A percentile compares a stretch with the other conserved stretches of the same genome.
phyloP scores from a whole-genome alignment of 768 basidiomycete species.

The Inosperma sp. region DNA sequence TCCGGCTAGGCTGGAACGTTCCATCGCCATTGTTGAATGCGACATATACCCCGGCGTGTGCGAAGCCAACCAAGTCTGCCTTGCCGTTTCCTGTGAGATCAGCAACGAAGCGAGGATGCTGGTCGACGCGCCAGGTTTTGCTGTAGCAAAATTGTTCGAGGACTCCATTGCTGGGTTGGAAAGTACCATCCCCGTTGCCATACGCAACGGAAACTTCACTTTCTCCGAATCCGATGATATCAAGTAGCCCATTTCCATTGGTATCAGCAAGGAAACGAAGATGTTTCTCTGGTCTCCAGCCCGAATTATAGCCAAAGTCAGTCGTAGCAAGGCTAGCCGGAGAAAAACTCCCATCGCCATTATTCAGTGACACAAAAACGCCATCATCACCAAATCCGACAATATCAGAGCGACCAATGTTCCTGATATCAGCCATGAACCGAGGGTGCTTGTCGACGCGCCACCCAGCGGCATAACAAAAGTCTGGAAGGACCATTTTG shows the following conservation, averaged over 20 bases:
- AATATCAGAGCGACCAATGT: slow-evolving; percentile 4
- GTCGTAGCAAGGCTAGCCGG: neutral
- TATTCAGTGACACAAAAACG: slow-evolving; percentile 1
- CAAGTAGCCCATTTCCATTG: slow-evolving; percentile 7
- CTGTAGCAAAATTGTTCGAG: neutral
- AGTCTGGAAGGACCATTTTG: slow-evolving; percentile 2
- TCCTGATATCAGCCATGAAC: slow-evolving; percentile 4
- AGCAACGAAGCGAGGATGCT: slow-evolving; percentile 7
- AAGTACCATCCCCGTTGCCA: slow-evolving; percentile 3
- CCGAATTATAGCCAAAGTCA: slow-evolving; percentile 6
- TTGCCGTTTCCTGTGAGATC: slow-evolving; percentile 1
- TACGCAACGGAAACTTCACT: neutral
- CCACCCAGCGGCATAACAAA: slow-evolving; percentile 4
- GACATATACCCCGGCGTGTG: neutral
- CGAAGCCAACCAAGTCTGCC: slow-evolving; percentile 6
- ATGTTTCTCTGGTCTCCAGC: slow-evolving; percentile 5
- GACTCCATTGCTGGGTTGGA: neutral
- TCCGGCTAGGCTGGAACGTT: neutral
- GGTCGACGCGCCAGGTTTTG: neutral
- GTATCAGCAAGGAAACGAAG: slow-evolving; percentile 9
- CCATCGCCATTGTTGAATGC: slow-evolving; percentile 8
- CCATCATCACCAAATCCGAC: slow-evolving; percentile 7
- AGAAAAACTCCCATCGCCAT: neutral
- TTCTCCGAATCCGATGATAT: slow-evolving; percentile 8
- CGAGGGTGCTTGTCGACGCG: slow-evolving; percentile 8